phyloP scores from a whole-genome alignment of 148 eudicot species.

The Rhododendron kiyosumense region DNA sequence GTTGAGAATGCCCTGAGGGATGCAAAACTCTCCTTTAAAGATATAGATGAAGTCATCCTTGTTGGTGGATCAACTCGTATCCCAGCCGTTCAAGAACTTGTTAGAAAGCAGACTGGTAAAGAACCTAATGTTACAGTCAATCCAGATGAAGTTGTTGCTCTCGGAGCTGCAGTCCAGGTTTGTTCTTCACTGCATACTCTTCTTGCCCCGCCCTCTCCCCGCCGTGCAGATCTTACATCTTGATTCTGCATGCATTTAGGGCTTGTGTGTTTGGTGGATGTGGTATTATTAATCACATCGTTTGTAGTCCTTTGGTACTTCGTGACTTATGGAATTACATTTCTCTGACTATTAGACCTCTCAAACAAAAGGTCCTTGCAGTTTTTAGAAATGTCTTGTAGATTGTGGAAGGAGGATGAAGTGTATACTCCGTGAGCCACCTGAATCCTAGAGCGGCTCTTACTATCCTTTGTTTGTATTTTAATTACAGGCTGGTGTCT shows the following conservation, averaged over 20 bases:
- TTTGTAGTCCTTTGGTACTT: background rate
- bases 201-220: background rate
- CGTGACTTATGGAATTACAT: background rate
- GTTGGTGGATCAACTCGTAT: slow-evolving; percentile 96
- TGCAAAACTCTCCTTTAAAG: slow-evolving; percentile 77
- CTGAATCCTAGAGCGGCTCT: background rate
- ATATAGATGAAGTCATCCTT: slow-evolving; percentile 90
- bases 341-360: background rate
- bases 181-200: background rate
- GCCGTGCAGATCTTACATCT: background rate
- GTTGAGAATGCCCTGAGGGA: slow-evolving; percentile 74
- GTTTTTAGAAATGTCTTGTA: background rate
- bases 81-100: slow-evolving; percentile 89
- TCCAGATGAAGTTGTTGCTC: slow-evolving; percentile 99
- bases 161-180: slow-evolving; percentile 99
- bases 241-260: background rate
- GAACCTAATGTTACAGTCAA: slow-evolving; percentile 95
- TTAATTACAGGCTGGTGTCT: slow-evolving; percentile 37
- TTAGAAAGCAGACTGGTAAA: slow-evolving; percentile 77
- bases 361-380: background rate
- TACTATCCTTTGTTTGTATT: background rate
- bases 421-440: background rate
- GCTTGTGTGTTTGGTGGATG: background rate
- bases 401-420: background rate
- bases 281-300: background rate